phyloP scores from a whole-genome alignment of 2,329 filamentous ascomycete genomes.

The Penicillium sp. region DNA sequence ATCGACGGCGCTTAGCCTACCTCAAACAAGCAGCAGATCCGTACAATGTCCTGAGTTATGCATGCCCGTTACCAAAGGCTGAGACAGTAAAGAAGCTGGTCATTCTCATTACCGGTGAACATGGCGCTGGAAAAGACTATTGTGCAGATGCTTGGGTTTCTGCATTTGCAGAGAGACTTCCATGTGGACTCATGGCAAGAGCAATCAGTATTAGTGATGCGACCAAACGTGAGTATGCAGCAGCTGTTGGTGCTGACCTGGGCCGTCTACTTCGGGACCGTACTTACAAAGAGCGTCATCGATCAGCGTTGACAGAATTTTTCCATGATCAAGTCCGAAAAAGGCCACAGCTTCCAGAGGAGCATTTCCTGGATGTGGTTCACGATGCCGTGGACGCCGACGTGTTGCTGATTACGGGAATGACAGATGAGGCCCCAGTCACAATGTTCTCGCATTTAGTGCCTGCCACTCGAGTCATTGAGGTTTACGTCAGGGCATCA shows the following conservation, averaged over 20 bases:
- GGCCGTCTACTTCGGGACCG: slow-evolving; percentile 48
- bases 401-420: slow-evolving; percentile 57
- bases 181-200: slow-evolving; percentile 33
- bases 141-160: slow-evolving; percentile 51
- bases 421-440: slow-evolving; percentile 57
- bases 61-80: slow-evolving; percentile 48
- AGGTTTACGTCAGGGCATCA: slow-evolving; percentile 46
- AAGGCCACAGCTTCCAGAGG: slow-evolving; percentile 44
- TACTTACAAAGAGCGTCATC: slow-evolving; percentile 57
- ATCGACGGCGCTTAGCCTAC: slow-evolving; percentile 43
- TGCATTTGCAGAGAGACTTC: slow-evolving; percentile 24
- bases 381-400: slow-evolving; percentile 39
- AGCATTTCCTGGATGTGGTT: slow-evolving; percentile 49
- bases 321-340: slow-evolving; percentile 43
- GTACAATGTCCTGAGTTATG: slow-evolving; percentile 47
- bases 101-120: slow-evolving; percentile 50
- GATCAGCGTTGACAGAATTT: slow-evolving; percentile 47
- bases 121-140: slow-evolving; percentile 55
- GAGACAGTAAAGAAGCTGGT: slow-evolving; percentile 43
- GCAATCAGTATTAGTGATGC: slow-evolving; percentile 52
- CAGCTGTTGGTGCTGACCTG: slow-evolving; percentile 44
- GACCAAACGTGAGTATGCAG: slow-evolving; percentile 54
- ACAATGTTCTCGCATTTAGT: slow-evolving; percentile 51
- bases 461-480: slow-evolving; percentile 48
- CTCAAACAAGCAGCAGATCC: slow-evolving; percentile 51